Conservation (phyloP, 768 basidiomycete species). For the Dacryopinax primogenitus region DNA sequence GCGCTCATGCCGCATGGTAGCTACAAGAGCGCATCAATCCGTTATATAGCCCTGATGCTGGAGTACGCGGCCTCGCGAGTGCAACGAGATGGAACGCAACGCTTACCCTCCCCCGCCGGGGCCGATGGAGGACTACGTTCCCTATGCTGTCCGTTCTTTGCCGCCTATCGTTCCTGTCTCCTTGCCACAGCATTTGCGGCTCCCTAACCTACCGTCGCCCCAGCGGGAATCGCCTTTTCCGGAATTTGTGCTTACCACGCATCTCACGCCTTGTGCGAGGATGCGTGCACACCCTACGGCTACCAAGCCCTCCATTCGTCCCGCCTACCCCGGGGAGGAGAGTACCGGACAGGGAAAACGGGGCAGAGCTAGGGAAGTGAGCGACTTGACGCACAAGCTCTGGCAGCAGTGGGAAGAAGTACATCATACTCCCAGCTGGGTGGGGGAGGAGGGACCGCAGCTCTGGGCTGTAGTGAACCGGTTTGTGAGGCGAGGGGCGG, state of each 20-base stretch:
- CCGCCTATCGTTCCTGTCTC: not conserved
- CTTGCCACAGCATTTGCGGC: not conserved
- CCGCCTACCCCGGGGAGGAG: not conserved
- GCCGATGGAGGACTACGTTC: not conserved
- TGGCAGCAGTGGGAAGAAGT: not conserved
- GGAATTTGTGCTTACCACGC: not conserved
- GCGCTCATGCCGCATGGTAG: no score
- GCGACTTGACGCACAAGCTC: not conserved
- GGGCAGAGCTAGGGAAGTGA: not conserved
- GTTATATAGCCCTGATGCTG: no score
- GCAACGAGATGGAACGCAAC: not conserved
- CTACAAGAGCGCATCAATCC: no score
- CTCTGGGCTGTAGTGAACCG: conserved; percentile 66
- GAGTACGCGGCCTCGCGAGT: no score
- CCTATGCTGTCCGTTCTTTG: not conserved
- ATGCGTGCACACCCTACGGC: not conserved
- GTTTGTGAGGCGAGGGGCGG: conserved; percentile 36
- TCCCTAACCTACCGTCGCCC: not conserved
- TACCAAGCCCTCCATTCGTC: not conserved
- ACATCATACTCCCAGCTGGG: conserved; percentile 4
- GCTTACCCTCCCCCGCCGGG: not conserved
- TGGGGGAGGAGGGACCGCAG: conserved; percentile 17
- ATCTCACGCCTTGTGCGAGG: not conserved
- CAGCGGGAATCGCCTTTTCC: not conserved
- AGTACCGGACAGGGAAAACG: not conserved